Evolutionary conservation across 768 basidiomycete species (phyloP), one percentile per base, ranked within the genome.

Genomic region (Termitomyces sp.): DNA sequence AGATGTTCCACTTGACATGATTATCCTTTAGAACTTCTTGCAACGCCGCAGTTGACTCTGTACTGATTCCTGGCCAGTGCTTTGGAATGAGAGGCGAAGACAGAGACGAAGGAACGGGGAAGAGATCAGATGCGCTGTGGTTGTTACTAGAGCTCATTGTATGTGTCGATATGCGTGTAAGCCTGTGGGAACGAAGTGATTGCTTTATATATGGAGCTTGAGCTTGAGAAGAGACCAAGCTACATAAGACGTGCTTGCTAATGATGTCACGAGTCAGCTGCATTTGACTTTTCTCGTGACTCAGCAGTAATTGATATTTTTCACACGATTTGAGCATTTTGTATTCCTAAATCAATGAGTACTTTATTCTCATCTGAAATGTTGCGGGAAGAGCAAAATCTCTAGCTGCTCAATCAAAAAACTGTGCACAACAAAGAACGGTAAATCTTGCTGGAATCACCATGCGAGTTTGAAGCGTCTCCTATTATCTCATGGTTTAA

Each of bases 1-100:
- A 85, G 8, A 77, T 73, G 56, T 85, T 80, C 66, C 74, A 71
- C 38, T 70, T 72, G 30, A 67, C 63, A 54, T 83, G 78, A 52
- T 85, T 81, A 18, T 83, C 80, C 53, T 76, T 77, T 52, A 85
- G 68, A 12, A 76, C 62, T 13, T 72, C 54, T 6, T 57, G 63
- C 1, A 79, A 59, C 1, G 69, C 61, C 38, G 60, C 45, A 53
- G 72, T 69, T 1, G 76, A 75, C 53, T 72, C 71, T 7, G 71
- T 70, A 7, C 69, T 73, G 20, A 73, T 69, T 2, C 75, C 77
- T 35, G 72, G 70, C 63, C 65, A 72, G 26, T 61, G 66, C 36
- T 64, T 61, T 8, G 73, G 73, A 7, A 70, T 55, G n/a, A 72
- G 62, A 4, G 53, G 53, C n/a, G 66, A 66, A 4, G 24, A 9